Evolutionary conservation across 202 grass and related monocot species (phyloP), one percentile per base, ranked within the genome.

Genomic region (Saccharum hybrid): DNA sequence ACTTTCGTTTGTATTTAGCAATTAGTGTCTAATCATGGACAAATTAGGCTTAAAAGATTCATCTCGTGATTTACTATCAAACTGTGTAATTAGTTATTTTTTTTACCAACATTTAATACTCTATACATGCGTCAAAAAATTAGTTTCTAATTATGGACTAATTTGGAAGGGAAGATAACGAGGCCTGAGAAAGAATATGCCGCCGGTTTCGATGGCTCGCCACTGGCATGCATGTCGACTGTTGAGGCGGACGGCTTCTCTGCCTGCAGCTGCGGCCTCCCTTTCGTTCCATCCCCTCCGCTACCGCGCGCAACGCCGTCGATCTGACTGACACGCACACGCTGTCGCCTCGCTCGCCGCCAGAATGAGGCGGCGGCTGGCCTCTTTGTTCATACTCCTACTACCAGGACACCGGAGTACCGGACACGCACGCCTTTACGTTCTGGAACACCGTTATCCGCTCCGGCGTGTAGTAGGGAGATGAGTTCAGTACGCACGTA

Each of bases 231-330:
- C n/a, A 6, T 11, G 75, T 39, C 76, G 69, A 70, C 81, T 7
- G 65, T 9, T 33, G 87, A 89, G 52, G 66, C 66, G 48, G 79
- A 90, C 88, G 16, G 28, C 67, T 9, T n/a, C 83, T 26, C 83
- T 86, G 22, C 88, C 68, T 74, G 39, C 33, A 52, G 88, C 79
- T 90, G 74, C 40, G 51, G 74, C 61, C 62, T 90, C 88, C 2
- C 68, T 83, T 83, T 90, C 78, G 3, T 1, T 36, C 34, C 34
- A 36, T 36, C 34, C 34, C 4, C 34, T 36, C 34, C 34, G 34
- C 33, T 36, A 36, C 16, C 72, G 49, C 54, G 40, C 9, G 54
- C 21, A 51, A 54, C 41, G 74, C 45, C 26, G 26, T 26, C 60
- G 59, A 37, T 10, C 66, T 63, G 74, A 19, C 54, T 62, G n/a